Evolutionary conservation across 1,284 basidiomycete species (phyloP), one percentile per base, ranked within the genome.

Genomic region (Athelia sp.): DNA sequence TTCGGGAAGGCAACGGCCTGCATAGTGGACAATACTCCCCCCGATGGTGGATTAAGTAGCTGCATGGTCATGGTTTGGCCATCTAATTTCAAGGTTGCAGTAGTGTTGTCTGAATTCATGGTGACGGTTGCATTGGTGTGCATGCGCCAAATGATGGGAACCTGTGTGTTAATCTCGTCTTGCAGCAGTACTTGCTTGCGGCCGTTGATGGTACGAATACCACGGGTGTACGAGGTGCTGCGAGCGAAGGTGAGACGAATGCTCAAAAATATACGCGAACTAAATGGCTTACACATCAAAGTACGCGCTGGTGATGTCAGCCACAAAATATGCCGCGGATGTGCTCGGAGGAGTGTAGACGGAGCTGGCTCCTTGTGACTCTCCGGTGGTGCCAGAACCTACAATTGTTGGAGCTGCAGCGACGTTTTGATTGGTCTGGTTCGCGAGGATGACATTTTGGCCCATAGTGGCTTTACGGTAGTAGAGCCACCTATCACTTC

Each of bases 401-500:
- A 74, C 63, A 31, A 76, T 72, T 19, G 73, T 77, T 0, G 95
- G 93, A 13, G 78, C 75, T 24, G 87, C 88, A 31, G 64, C 65
- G 45, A 97, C 84, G 53, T 85, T 76, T 72, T 99, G 95, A 72
- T 99, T 98, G 43, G 70, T 63, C 55, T 76, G 69, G 66, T 82
- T 81, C 58, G 98, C 78, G 48, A 95, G 60, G 54, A 99, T 78
- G 2, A 93, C 94, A 77, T 99, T 99, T 74, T 99, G 97, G 13
- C 96, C 96, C 68, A 95, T 90, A 1, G 95, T 98, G 66, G 85
- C 82, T 78, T 96, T 98, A 65, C 95, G 84, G 79, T 97, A 99
- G 71, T 95, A 97, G 54, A 78, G 59, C 94, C 94, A 98, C 54
- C 94, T 79, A 17, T 72, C 63, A 40, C 84, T 79, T 50, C 75